Evolutionary conservation across 495 filamentous ascomycete genomes (phyloP), one percentile per base, ranked within the genome.

Genomic region (Bacidia rubella): DNA sequence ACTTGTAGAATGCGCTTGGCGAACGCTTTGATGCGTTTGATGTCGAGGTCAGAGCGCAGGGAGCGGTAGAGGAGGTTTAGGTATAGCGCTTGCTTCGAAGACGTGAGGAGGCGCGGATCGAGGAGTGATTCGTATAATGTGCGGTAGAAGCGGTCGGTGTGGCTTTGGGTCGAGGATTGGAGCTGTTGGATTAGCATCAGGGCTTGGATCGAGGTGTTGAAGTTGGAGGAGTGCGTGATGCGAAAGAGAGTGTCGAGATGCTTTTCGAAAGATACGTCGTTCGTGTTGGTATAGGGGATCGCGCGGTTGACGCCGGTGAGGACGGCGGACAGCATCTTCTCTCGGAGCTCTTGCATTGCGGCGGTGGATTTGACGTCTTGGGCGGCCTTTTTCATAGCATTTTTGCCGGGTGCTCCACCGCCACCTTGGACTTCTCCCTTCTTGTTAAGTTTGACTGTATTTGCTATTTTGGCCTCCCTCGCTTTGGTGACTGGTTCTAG

Each of bases 121-220:
- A 97, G 71, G 7, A 98, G 75, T 2, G 90, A 95, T 64, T 97
- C 90, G 63, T 98, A 98, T 21, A 98, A 71, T 2, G 90, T 95
- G 27, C 89, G 77, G 66, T 96, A 96, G 70, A 94, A 97, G 41
- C 93, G 80, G 58, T 98, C 93, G 7, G 82, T 77, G 23, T 80
- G 79, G 50, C 77, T 71, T 63, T 90, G 80, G 62, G 93, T 87
- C 7, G 85, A 77, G 15, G 79, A 66, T 3, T 86, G 83, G 25
- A 98, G 76, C 64, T 97, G 93, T 64, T 96, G 92, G 55, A 98
- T 92, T 50, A 98, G 72, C 81, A 95, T 86, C 52, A 98, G 71
- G 29, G 92, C 92, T 65, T 97, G 92, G 25, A 98, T 86, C 62
- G 87, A 90, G 7, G 93, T 98, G 70, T 96, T 97, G 73, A 98